phyloP scores from a whole-genome alignment of 768 basidiomycete genomes.

The Myochromella boudieri region DNA sequence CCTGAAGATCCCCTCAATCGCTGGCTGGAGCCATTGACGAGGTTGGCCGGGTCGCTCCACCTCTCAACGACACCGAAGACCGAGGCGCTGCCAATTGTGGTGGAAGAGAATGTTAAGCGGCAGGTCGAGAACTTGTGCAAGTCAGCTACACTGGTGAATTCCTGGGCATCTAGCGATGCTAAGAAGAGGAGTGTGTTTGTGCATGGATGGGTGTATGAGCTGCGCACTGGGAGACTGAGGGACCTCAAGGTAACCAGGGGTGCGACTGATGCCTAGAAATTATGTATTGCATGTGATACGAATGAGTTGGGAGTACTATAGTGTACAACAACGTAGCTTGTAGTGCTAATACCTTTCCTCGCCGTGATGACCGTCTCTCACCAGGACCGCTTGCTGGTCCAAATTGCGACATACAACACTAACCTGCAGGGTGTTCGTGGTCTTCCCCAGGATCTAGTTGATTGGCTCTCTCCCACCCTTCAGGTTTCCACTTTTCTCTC shows the following conservation, averaged over 20 bases:
- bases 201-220: constrained; percentile 75
- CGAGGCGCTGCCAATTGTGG: constrained; percentile 44
- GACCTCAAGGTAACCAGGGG: constrained; percentile 54
- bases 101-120: constrained; percentile 59
- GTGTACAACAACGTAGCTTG: too few species aligned
- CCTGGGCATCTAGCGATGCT: constrained; percentile 44
- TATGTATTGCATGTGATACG: too few species aligned
- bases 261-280: constrained; percentile 18
- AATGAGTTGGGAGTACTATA: too few species aligned
- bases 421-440: constrained; percentile 78
- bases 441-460: constrained; percentile 82
- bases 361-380: not conserved
- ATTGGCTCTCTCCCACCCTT: constrained; percentile 87
- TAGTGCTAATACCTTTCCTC: not conserved
- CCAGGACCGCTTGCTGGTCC: constrained; percentile 54
- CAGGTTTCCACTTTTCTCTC: constrained; percentile 74
- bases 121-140: constrained; percentile 54
- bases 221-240: constrained; percentile 54
- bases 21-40: constrained; percentile 64
- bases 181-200: constrained; percentile 51
- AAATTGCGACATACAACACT: constrained; percentile 89
- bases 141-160: constrained; percentile 42
- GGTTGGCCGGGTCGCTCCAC: constrained; percentile 46
- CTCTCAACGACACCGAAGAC: constrained; percentile 34
- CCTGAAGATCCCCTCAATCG: constrained; percentile 53